Conservation (phyloP, 208 protist genomes). For the Acanthamoeba polyphaga region DNA sequence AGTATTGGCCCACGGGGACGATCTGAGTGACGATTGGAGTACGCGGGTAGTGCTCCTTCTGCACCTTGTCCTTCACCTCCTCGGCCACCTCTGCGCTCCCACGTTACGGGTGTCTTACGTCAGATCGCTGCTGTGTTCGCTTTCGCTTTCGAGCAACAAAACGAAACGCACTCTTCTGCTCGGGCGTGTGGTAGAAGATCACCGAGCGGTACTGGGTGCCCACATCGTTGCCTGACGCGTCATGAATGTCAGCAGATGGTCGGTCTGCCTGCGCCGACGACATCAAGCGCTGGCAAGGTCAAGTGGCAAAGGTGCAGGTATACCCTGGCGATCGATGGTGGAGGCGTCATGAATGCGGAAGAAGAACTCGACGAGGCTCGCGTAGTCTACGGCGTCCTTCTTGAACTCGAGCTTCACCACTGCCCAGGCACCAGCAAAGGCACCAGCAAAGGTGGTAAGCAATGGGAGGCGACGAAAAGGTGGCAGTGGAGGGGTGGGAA, state of each 20-base stretch:
- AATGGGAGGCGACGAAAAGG: background rate
- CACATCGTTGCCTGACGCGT: constrained; percentile 88
- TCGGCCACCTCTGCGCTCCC: constrained; percentile 84
- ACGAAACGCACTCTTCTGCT: constrained; percentile 88
- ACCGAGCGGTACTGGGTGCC: constrained; percentile 96
- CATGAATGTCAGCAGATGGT: too few species aligned
- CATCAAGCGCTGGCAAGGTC: background rate
- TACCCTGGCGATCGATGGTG: constrained; percentile 92
- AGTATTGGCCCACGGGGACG: constrained; percentile 90
- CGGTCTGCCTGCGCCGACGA: too few species aligned
- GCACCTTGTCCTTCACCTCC: constrained; percentile 91
- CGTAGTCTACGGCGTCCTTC: constrained; percentile 91
- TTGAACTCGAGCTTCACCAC: constrained; percentile 93
- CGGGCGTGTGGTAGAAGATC: constrained; percentile 94
- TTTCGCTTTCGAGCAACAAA: background rate
- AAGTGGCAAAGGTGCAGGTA: background rate
- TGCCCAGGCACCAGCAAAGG: background rate
- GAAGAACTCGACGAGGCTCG: constrained; percentile 94
- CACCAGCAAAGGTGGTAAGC: too few species aligned
- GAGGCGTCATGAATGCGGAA: constrained; percentile 97
- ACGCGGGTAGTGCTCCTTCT: constrained; percentile 81
- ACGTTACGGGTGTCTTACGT: background rate
- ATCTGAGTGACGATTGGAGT: constrained; percentile 90
- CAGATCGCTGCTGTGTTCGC: background rate
- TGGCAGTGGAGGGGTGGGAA: background rate